These are phyloP conservation scores for Ormosia emarginata DNA, from an alignment of 306 rosid genomes.

Conservation along the genomic window DNA sequence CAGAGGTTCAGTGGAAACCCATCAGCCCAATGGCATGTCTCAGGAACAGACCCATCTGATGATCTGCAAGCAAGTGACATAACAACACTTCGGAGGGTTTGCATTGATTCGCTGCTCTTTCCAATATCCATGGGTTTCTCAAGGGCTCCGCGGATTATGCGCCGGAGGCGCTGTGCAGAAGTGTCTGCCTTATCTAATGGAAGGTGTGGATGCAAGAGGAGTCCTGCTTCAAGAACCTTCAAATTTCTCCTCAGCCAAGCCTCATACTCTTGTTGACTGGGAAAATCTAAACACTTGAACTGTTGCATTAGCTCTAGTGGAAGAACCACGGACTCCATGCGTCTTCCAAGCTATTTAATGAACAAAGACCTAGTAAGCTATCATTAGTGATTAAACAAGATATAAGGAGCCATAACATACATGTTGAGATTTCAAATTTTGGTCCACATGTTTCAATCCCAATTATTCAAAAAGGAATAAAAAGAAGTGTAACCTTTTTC, in stretches of 20 bases:
- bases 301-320: constrained; percentile 88
- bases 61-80: constrained; percentile 82
- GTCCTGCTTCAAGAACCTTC: constrained; percentile 82
- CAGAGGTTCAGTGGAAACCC: constrained; percentile 88
- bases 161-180: constrained; percentile 56
- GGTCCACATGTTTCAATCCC: constrained; percentile 8
- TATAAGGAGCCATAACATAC: background rate
- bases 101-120: constrained; percentile 61
- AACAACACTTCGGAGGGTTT: constrained; percentile 51
- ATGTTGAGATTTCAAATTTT: constrained; percentile 3
- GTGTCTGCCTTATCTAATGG: constrained; percentile 60
- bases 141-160: constrained; percentile 48
- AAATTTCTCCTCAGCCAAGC: constrained; percentile 78
- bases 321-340: constrained; percentile 77
- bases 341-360: constrained; percentile 77
- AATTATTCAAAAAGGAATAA: background rate
- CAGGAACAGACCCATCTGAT: constrained; percentile 53
- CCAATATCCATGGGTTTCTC: constrained; percentile 70
- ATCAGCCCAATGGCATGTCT: constrained; percentile 92
- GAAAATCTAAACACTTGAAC: constrained; percentile 70
- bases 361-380: constrained; percentile 32
- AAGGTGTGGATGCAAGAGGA: constrained; percentile 65
- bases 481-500: constrained; percentile 15
- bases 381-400: constrained; percentile 16
- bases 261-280: constrained; percentile 67